phyloP scores from a whole-genome alignment of 140 eudicot genomes.

The Flaveria floridana region DNA sequence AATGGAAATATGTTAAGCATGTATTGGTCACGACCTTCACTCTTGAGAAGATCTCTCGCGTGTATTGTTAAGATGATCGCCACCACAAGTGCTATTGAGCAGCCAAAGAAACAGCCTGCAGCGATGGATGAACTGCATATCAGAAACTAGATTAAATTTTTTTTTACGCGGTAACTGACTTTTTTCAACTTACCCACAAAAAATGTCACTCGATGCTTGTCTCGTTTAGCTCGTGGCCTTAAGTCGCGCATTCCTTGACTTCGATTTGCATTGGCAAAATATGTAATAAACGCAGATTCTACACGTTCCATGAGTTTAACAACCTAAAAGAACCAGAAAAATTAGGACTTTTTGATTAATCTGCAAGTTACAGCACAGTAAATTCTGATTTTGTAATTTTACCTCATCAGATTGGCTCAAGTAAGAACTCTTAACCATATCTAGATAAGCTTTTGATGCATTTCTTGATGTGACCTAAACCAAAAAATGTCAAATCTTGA shows the following conservation, averaged over 20 bases:
- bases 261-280: slow-evolving; percentile 54
- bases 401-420: slow-evolving; percentile 65
- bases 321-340: slow-evolving; percentile 32
- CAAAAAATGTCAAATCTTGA: slow-evolving; percentile 14
- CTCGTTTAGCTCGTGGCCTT: slow-evolving; percentile 41
- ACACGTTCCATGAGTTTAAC: slow-evolving; percentile 48
- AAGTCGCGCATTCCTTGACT: slow-evolving; percentile 46
- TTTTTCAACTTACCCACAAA: slow-evolving; percentile 35
- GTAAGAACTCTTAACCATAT: slow-evolving; percentile 60
- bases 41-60: slow-evolving; percentile 36
- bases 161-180: background rate
- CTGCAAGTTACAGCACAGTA: slow-evolving; percentile 1
- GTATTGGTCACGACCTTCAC: slow-evolving; percentile 44
- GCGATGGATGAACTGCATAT: background rate
- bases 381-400: slow-evolving; percentile 31
- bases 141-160: background rate
- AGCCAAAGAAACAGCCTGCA: slow-evolving; percentile 60
- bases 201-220: slow-evolving; percentile 43
- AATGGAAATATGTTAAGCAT: slow-evolving; percentile 71
- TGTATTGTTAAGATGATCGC: slow-evolving; percentile 44
- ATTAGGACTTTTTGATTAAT: background rate
- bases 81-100: slow-evolving; percentile 55
- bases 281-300: slow-evolving; percentile 44
- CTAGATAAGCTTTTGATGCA: slow-evolving; percentile 54
- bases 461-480: slow-evolving; percentile 60